phyloP scores from a whole-genome alignment of 805 yeast genomes.

The Lipomyces orientalis region DNA sequence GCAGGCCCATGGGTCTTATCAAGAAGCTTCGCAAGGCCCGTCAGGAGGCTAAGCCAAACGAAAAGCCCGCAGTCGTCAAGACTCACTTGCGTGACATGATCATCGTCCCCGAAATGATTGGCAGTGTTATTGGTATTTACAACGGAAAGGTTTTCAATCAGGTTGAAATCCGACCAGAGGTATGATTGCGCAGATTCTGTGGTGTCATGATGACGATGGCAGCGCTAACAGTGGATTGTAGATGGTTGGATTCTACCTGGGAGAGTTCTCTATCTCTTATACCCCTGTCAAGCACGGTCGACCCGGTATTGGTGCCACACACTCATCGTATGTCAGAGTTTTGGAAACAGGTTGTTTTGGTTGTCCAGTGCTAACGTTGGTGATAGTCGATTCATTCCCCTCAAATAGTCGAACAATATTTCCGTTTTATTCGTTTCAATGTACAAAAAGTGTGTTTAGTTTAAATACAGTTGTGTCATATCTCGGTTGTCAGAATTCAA shows the following conservation, averaged over 20 bases:
- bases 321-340: conserved; percentile 54
- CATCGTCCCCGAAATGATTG: conserved; percentile 99
- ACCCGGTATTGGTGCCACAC: conserved; percentile 71
- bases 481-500: neutral
- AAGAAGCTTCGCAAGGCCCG: conserved; percentile 98
- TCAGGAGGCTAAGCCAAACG: conserved; percentile 80
- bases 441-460: conserved; percentile 23
- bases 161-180: conserved; percentile 96
- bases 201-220: too few species aligned
- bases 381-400: conserved; percentile 41
- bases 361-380: neutral
- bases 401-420: conserved; percentile 33
- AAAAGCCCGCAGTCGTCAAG: conserved; percentile 97
- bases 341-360: neutral
- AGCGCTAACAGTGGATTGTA: neutral
- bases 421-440: conserved; percentile 10
- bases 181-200: neutral
- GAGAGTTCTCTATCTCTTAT: conserved; percentile 99
- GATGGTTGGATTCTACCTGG: conserved; percentile 99
- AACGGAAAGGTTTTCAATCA: conserved; percentile 99
- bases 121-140: conserved; percentile 98
- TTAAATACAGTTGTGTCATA: neutral
- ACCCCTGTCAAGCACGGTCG: conserved; percentile 99
- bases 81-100: conserved; percentile 99
- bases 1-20: conserved; percentile 94